A percentile compares a stretch with the other conserved stretches of the same genome.
Evolutionary conservation across 192 early-diverging fungal genomes (phyloP).

Genomic region (Entomortierella chlamydospora): DNA sequence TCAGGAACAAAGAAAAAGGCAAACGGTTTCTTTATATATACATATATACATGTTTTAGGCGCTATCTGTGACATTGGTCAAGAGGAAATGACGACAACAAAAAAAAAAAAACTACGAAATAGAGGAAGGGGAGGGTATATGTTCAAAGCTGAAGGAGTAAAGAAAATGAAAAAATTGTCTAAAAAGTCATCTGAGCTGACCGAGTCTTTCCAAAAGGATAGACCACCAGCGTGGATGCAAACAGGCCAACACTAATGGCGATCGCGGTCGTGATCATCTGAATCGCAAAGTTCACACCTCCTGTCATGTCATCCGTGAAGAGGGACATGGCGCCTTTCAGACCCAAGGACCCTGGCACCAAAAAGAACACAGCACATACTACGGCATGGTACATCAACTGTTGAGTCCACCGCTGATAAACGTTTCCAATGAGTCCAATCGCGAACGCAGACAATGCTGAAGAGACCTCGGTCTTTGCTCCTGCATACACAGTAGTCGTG

Average conservation of each 20-base stretch:
- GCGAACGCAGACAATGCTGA: slow-evolving; percentile 67
- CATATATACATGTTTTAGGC: no score
- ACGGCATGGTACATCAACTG: slow-evolving; percentile 85
- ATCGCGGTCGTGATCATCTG: slow-evolving; percentile 66
- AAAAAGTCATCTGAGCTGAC: slow-evolving; percentile 61
- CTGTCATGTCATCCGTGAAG: slow-evolving; percentile 42
- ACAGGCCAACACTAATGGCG: slow-evolving; percentile 76
- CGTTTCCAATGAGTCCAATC: slow-evolving; percentile 84
- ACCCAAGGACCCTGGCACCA: slow-evolving; percentile 84
- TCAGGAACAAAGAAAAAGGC: no score
- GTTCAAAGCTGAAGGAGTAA: not conserved
- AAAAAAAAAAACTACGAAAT: no score
- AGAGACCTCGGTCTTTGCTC: slow-evolving; percentile 64
- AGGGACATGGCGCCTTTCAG: slow-evolving; percentile 65
- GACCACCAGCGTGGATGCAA: slow-evolving; percentile 72
- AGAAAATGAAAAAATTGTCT: not conserved
- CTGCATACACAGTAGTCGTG: slow-evolving; percentile 63
- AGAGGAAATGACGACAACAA: no score
- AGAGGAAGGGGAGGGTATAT: not conserved
- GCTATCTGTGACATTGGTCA: no score
- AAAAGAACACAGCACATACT: slow-evolving; percentile 78
- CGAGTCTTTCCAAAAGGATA: slow-evolving; percentile 62
- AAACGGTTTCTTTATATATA: no score
- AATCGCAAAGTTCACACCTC: slow-evolving; percentile 35
- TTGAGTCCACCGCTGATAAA: slow-evolving; percentile 78